Evolutionary conservation across 176 grass and related monocot genomes (phyloP).

Genomic region (Musa acuminata): DNA sequence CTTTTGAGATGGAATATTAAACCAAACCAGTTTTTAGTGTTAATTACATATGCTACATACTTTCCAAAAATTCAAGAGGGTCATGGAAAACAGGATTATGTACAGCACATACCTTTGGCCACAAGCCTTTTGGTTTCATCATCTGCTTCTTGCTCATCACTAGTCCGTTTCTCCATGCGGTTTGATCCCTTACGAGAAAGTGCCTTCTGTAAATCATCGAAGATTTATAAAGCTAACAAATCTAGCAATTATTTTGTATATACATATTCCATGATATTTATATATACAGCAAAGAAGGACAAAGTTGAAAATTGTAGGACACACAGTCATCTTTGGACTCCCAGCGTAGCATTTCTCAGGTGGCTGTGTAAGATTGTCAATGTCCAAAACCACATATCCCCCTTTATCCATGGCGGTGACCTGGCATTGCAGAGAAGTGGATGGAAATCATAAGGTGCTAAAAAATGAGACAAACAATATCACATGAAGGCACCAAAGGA

Average conservation of each 20-base stretch:
- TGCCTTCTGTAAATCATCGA: background rate
- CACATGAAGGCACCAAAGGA: too few species aligned
- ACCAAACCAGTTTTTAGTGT: background rate
- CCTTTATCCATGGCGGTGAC: background rate
- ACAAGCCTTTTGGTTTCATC: background rate
- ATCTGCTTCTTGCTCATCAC: background rate
- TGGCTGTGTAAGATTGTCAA: too few species aligned
- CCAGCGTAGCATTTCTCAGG: too few species aligned
- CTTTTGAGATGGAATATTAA: too few species aligned
- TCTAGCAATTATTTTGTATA: background rate
- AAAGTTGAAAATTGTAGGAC: background rate
- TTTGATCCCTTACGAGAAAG: constrained; percentile 4
- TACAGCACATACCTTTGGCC: background rate
- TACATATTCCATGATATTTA: background rate
- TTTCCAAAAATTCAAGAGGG: background rate
- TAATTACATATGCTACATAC: background rate
- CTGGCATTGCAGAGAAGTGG: background rate
- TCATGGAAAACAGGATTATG: background rate
- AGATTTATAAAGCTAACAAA: background rate
- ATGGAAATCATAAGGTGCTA: background rate
- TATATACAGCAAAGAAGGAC: background rate
- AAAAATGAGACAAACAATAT: background rate
- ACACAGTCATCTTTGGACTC: background rate
- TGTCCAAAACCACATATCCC: background rate
- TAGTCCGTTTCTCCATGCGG: background rate